Percentiles rank a stretch among this genome's conserved stretches.
These are phyloP conservation scores for Linnemannia schmuckeri DNA, from an alignment of 192 early-diverging fungal species.

Conservation along the genomic window DNA sequence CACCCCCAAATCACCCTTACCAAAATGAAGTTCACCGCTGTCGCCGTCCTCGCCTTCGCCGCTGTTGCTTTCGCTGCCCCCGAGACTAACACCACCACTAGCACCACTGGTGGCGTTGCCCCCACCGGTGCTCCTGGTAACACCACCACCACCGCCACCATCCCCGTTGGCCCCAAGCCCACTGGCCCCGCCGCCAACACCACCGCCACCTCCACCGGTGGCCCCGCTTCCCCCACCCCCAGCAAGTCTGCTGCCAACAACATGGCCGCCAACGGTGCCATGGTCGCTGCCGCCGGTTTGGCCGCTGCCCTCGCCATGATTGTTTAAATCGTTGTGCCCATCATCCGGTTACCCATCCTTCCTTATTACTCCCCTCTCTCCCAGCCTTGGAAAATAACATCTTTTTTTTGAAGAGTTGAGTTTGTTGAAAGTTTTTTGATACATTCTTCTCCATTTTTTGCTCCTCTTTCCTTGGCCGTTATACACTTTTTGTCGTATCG, in stretches of 20 bases:
- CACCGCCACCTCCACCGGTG: not conserved
- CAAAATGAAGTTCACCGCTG: conserved; percentile 21
- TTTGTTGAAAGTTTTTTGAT: not conserved
- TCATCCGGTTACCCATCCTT: not conserved
- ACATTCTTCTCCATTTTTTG: not conserved
- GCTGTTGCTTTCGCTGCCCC: conserved; percentile 2
- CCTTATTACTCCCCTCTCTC: not conserved
- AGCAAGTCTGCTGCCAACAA: not conserved
- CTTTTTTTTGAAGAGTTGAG: not conserved
- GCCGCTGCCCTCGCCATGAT: conserved; percentile 13
- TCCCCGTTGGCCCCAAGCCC: not conserved
- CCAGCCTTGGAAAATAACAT: not conserved
- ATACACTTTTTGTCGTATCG: too few relatives aligned
- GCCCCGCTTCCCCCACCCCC: not conserved
- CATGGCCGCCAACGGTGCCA: conserved; percentile 5
- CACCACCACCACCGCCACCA: not conserved
- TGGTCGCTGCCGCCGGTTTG: conserved; percentile 5
- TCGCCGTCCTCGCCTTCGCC: not conserved
- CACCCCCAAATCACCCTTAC: not conserved
- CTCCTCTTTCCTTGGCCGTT: not conserved
- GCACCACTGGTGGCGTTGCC: not conserved
- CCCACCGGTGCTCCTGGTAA: not conserved
- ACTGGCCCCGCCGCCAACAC: not conserved
- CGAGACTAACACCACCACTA: not conserved
- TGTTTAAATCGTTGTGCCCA: not conserved